Evolutionary conservation across 495 filamentous ascomycete species (phyloP), one percentile per base, ranked within the genome.

Genomic region (Hypoxylon fuscum): DNA sequence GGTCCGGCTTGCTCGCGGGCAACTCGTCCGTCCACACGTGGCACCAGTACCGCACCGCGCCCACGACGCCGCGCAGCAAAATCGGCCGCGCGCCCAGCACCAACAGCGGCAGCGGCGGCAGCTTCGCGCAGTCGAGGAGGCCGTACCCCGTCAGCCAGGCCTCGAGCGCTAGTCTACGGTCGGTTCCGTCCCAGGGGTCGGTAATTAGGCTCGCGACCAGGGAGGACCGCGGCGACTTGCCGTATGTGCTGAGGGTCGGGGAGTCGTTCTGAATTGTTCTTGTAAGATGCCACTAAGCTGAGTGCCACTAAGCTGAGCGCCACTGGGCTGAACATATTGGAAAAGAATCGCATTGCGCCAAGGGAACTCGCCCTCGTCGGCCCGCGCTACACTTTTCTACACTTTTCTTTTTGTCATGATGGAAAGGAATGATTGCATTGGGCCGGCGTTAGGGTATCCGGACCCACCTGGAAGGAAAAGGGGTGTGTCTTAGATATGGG

Each of bases 21-120:
- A 73, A 65, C n/a, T 74, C 72, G 17, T 77, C 77, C 4, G 64
- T 72, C 4, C 73, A 72, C 32, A 76, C 72, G 8, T 69, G 71
- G 21, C 53, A 62, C 56, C 72, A 73, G 35, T 81, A 77, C 50
- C 74, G 75, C 43, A 84, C 82, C 0, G 82, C 82, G 34, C 82
- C 82, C 5, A 81, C 77, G 5, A 83, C 82, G 10, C 82, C 82
- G 5, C 72, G 70, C 40, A 81, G 80, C 50, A 69, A 69, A 29
- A 54, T 54, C 2, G 59, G 47, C 1, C 70, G 70, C 6, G 57
- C 70, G n/a, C 72, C 71, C 1, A 77, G 74, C 47, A 56, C 61
- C 7, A 74, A 74, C 8, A 76, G 73, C 54, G 41, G 42, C 6
- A 66, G 63, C 7, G 35, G 35, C 5, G 35, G 35, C 29, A 81